Conservation (phyloP, 2,329 filamentous ascomycete genomes). For the Aureobasidium uvarum region DNA sequence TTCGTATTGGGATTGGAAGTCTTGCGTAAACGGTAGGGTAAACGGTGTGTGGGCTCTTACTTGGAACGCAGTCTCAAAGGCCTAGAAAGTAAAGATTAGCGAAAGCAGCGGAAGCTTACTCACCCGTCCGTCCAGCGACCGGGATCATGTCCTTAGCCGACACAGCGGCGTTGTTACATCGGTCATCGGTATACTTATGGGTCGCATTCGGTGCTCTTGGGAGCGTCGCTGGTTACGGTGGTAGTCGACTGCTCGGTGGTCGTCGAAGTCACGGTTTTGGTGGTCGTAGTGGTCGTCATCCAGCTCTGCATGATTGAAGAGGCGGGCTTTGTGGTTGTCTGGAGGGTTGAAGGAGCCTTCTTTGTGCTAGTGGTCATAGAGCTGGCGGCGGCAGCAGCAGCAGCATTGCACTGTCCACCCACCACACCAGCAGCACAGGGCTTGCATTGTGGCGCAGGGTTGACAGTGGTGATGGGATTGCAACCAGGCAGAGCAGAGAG, state of each 20-base stretch:
- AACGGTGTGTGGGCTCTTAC: conserved; percentile 20
- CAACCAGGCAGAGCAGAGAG: conserved; percentile 56
- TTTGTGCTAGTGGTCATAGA: conserved; percentile 9
- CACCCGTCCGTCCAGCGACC: conserved; percentile 22
- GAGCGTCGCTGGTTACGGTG: background rate
- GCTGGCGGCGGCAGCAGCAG: background rate
- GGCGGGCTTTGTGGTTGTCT: background rate
- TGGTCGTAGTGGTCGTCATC: conserved; percentile 5
- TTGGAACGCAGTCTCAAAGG: conserved; percentile 20
- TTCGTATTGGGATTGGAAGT: background rate
- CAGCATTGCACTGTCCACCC: conserved; percentile 17
- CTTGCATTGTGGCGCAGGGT: conserved; percentile 32
- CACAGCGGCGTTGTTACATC: background rate
- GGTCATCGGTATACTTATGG: background rate
- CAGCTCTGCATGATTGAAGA: conserved; percentile 7
- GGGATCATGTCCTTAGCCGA: background rate
- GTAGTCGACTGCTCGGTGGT: conserved; percentile 11
- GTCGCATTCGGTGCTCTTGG: conserved; percentile 18
- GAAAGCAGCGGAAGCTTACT: background rate
- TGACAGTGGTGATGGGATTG: conserved; percentile 53
- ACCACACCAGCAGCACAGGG: conserved; percentile 18
- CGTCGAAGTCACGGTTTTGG: background rate
- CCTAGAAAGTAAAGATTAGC: conserved; percentile 16
- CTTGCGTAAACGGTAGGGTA: background rate
- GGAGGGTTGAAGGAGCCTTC: background rate